Conservation (phyloP, 441 rosid species). For the Geranium incanum region DNA sequence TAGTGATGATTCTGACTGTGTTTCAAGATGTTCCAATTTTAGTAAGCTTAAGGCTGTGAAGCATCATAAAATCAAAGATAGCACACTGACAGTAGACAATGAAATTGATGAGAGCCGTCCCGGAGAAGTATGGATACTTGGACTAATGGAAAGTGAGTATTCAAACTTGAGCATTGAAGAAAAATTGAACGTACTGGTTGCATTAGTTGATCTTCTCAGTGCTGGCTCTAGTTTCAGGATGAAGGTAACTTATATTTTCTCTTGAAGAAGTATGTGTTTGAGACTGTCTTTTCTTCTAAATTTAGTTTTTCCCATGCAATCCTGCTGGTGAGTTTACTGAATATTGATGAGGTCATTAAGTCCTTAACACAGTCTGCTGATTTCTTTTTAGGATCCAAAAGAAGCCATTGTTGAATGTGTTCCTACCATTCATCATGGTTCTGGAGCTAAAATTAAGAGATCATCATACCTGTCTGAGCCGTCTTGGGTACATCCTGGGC, state of each 20-base stretch:
- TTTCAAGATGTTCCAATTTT: conserved; percentile 34
- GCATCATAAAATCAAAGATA: conserved; percentile 35
- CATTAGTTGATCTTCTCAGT: conserved; percentile 72
- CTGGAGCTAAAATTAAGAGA: conserved; percentile 88
- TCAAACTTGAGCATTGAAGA: conserved; percentile 77
- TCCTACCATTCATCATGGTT: conserved; percentile 50
- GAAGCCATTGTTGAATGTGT: conserved; percentile 38
- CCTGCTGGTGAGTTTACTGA: neutral
- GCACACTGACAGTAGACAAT: conserved; percentile 32
- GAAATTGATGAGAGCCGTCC: conserved; percentile 96
- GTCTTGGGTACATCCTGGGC: conserved; percentile 65
- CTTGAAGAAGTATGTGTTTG: neutral
- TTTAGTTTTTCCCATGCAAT: neutral
- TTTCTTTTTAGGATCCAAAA: conserved; percentile 41
- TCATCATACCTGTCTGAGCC: conserved; percentile 43
- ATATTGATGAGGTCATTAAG: neutral
- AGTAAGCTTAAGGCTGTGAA: conserved; percentile 34
- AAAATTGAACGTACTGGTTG: conserved; percentile 73
- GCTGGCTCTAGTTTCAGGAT: conserved; percentile 68
- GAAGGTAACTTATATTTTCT: conserved; percentile 51
- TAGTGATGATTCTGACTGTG: conserved; percentile 50
- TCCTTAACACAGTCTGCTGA: neutral
- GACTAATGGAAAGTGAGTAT: conserved; percentile 94
- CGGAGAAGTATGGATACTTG: conserved; percentile 89
- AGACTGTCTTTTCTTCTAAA: neutral